Base-by-base conservation (phyloP, 192 early-diverging fungal species). In the Coemansia sp. region DNA sequence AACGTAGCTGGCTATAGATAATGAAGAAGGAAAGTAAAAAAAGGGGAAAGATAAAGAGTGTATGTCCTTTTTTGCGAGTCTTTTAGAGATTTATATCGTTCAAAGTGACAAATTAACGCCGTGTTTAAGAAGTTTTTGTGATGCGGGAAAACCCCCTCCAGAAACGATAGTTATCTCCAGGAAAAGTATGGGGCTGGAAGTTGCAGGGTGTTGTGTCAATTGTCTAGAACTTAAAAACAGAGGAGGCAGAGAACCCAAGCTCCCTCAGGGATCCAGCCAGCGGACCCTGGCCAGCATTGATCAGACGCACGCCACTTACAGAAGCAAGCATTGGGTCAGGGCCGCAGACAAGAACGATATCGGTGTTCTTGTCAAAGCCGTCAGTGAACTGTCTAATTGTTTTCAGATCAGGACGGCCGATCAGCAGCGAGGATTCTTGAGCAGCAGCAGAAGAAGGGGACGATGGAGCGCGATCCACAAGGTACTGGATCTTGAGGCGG, bases 201-300 rank as follows among this genome's bases (percentile, higher is more conserved):
- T 26, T 26, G 26, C 26, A 26, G 26, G 26, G 26, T 26, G 26
- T 26, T 26, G 26, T 26, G 26, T 26, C 26, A 3, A 26, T 15
- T 12, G 22, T 54, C 64, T 78, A 87, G 63, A 89, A 87, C 65
- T 89, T 89, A 75, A 86, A 91, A 26, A 91, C 87, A 45, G 78
- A 74, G 10, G 70, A 66, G 21, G 79, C 66, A 16, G 71, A 41
- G 61, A 87, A 86, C 0, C 89, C 89, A 54, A 87, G 77, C 5
- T 72, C 73, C 8, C 69, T 77, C 39, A 91, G 62, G 1, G 84
- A 66, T 2, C 89, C 89, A 18, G 68, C 69, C 16, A 91, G 76
- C 13, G 80, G 83, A 8, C 88, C 89, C 68, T 89, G 89, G 6
- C 72, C 68, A 54, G 74, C 70, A 26, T 77, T 73, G 21, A 86